Percentiles rank a stretch among this genome's conserved stretches.
Conservation (phyloP, 140 eudicot species). For the Cichorium intybus region DNA sequence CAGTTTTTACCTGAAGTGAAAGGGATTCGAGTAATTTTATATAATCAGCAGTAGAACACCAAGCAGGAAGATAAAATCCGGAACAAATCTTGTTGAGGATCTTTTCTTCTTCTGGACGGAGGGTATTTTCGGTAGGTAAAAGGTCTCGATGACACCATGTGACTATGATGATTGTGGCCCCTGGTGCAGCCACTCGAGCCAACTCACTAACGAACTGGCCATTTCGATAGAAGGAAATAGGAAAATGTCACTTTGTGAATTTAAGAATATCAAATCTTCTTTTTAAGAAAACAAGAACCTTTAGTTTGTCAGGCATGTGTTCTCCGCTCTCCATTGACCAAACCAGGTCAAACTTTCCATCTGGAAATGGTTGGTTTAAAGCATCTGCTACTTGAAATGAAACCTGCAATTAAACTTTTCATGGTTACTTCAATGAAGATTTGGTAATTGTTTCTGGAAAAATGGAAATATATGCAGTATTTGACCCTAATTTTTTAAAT, state of each 20-base stretch:
- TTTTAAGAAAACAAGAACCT: constrained; percentile 35
- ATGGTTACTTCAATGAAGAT: constrained; percentile 15
- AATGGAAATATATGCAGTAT: not conserved
- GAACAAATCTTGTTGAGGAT: constrained; percentile 64
- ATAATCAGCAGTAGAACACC: constrained; percentile 88
- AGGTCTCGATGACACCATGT: constrained; percentile 94
- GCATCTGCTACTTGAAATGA: constrained; percentile 95
- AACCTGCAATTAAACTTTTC: constrained; percentile 48
- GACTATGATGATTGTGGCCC: constrained; percentile 77
- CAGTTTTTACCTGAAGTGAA: constrained; percentile 73
- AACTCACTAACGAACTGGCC: constrained; percentile 46
- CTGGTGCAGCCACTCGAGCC: constrained; percentile 76
- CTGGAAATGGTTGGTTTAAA: constrained; percentile 63
- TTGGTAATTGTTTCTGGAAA: not conserved
- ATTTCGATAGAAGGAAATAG: not conserved
- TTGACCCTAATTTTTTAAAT: not conserved
- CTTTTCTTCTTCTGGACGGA: constrained; percentile 60
- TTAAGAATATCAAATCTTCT: constrained; percentile 6
- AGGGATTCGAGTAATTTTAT: constrained; percentile 59
- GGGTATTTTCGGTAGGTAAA: constrained; percentile 63
- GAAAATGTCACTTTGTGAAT: constrained; percentile 32
- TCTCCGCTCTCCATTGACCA: constrained; percentile 93
- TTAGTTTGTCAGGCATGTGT: constrained; percentile 75
- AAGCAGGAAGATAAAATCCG: constrained; percentile 73
- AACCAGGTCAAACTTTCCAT: constrained; percentile 67